Evolutionary conservation across 805 yeast species (phyloP).

Genomic region (Teunomyces kruisii): DNA sequence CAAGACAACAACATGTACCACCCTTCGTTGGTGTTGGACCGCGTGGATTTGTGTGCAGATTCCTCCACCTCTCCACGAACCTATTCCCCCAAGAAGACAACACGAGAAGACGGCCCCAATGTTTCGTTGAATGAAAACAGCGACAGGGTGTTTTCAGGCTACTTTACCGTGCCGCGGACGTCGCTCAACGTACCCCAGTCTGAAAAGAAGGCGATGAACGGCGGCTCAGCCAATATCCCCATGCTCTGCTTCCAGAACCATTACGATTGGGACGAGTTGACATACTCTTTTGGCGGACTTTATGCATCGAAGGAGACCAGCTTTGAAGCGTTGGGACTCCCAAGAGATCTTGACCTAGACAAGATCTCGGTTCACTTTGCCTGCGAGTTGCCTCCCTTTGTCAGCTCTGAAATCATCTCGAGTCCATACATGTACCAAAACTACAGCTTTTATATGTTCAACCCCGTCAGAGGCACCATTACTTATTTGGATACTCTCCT

Average conservation of each 20-base stretch:
- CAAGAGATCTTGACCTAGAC: conserved; percentile 25
- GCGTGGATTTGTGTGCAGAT: conserved; percentile 10
- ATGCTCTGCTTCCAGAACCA: conserved; percentile 32
- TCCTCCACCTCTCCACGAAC: neutral
- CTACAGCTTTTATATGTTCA: conserved; percentile 23
- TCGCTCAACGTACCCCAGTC: conserved; percentile 21
- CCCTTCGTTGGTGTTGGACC: conserved; percentile 25
- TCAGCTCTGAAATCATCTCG: conserved; percentile 33
- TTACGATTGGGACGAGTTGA: conserved; percentile 28
- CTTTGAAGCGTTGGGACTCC: conserved; percentile 32
- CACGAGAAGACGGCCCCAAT: neutral
- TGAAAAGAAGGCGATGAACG: conserved; percentile 7
- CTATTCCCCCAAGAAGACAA: neutral
- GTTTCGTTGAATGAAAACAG: conserved; percentile 8
- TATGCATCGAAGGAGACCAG: conserved; percentile 13
- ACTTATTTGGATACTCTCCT: conserved; percentile 24
- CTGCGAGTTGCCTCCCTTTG: conserved; percentile 39
- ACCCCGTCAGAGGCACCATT: conserved; percentile 32
- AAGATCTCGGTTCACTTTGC: conserved; percentile 38
- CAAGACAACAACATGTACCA: conserved; percentile 16
- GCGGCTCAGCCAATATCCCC: conserved; percentile 11
- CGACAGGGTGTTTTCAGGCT: conserved; percentile 25
- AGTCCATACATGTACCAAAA: conserved; percentile 46
- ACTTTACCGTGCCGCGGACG: conserved; percentile 24
- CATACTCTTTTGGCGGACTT: conserved; percentile 41